Base-by-base conservation (phyloP, 257 asterid species). In the Osmanthus fragrans region DNA sequence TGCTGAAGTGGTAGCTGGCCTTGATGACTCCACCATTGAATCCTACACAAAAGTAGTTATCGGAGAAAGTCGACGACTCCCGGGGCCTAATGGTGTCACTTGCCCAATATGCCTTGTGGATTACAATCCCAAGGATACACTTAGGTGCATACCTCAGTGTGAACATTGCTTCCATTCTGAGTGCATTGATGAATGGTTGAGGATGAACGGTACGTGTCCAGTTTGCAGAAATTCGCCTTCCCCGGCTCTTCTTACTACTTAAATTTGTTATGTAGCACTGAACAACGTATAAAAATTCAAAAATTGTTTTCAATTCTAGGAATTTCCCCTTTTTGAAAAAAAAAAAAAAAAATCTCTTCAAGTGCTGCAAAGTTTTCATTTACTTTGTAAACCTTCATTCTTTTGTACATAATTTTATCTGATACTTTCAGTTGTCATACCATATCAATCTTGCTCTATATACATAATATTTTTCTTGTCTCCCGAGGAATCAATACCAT, bases 41-140 rank as follows among this genome's bases (percentile, higher is more conserved):
- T 89, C 97, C 19, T 93, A 92, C 82, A 54, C 73, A 19, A 89
- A 86, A 79, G 92, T 92, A 16, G 81, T 92, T 34, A 80, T 93
- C 0, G 96, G 97, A 0, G 97, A 92, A 73, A 92, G 97, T 82
- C 78, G 90, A 19, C 90, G 96, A 3, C 73, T 90, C 5, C 92
- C 96, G 0, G 93, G 93, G 58, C 91, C 89, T 27, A 90, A 90
- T 68, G 84, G 63, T 72, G 37, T 18, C 21, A 72, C 80, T 13
- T 88, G 90, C 75, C 21, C 87, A 3, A 84, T 88, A 74, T 86
- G 92, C 76, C 77, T 84, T 16, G 79, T 68, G 69, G 87, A 88
- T 12, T 88, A 84, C 56, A 66, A 16, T 12, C 75, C 83, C 8
- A 71, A 79, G 40, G 88, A 88, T 34, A 82, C 78, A 25, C 40